Base-by-base conservation (phyloP, 768 basidiomycete species). In the Clitopilus passeckerianus region DNA sequence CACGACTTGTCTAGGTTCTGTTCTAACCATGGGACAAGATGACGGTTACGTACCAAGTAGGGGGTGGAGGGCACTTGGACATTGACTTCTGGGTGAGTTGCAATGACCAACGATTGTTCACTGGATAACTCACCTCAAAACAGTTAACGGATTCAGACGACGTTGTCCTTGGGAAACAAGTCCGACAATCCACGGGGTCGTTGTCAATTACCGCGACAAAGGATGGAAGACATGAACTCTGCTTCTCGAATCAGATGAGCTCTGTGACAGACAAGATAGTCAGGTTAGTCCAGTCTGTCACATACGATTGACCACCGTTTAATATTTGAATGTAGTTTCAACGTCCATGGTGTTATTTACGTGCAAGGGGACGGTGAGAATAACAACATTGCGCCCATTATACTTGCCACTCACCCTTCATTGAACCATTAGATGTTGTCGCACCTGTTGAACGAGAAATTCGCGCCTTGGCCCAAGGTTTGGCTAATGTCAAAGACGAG, bases 191-290 rank as follows among this genome's bases (percentile, higher is more conserved):
- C 50, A 97, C 95, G 5, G 97, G 97, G 0, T 90, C 91, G 8
- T 77, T 87, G 55, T 86, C 93, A 30, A 86, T 96, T 64, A 96
- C 93, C 10, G 95, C 95, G 20, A 85, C 88, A 60, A 83, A 79
- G 67, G 90, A 97, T 65, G 97, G 97, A 0, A 79, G 93, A 54
- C 86, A 95, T 69, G 89, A 93, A 66, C 97, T 98, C 68, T 99
- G 97, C 76, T 99, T 98, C 82, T 96, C 94, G 30, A 99, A 99
- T 72, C 93, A 95, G 73, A 98, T 98, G 96, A 95, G 91, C 67
- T 86, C 93, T 24, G 89, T 98, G 67, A 90, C 94, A 52, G 93
- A 97, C 77, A 98, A 99, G 75, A 86, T 91, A 64, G 87, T 98
- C 69, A 94, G 90, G 95, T 95, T 67, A 63, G 81, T 71, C 55